phyloP scores from a whole-genome alignment of 768 basidiomycete genomes.

The Tulasnella sp. region DNA sequence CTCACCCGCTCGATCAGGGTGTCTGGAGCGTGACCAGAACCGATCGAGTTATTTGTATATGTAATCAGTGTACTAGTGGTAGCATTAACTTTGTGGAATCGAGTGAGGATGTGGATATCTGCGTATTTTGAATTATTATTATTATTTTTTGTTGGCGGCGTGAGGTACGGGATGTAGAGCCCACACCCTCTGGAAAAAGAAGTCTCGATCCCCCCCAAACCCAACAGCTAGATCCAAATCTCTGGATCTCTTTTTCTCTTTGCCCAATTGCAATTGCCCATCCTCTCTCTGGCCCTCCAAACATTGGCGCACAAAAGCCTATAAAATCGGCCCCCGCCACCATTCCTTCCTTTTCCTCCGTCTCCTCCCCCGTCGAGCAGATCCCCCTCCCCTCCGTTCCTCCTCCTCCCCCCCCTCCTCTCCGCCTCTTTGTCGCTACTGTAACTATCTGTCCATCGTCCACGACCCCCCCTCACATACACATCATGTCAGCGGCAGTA shows the following conservation, averaged over 20 bases:
- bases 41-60: neutral
- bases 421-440: neutral
- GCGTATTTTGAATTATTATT: neutral
- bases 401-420: neutral
- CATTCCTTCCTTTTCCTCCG: neutral
- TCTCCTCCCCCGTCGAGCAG: constrained; percentile 10
- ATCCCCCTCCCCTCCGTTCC: neutral
- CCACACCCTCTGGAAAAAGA: constrained; percentile 4
- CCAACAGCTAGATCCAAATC: neutral
- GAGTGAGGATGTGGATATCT: neutral
- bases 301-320: neutral
- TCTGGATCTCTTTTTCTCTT: neutral
- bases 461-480: neutral
- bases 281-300: neutral
- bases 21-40: neutral
- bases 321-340: neutral
- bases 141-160: neutral
- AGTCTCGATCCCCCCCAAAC: neutral
- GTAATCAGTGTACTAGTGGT: neutral
- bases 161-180: neutral
- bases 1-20: neutral
- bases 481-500: neutral
- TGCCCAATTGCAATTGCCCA: neutral
- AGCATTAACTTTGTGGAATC: neutral
- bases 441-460: neutral